phyloP scores from a whole-genome alignment of 1,139 yeast species.

The Cylindricascospora bacillispora region DNA sequence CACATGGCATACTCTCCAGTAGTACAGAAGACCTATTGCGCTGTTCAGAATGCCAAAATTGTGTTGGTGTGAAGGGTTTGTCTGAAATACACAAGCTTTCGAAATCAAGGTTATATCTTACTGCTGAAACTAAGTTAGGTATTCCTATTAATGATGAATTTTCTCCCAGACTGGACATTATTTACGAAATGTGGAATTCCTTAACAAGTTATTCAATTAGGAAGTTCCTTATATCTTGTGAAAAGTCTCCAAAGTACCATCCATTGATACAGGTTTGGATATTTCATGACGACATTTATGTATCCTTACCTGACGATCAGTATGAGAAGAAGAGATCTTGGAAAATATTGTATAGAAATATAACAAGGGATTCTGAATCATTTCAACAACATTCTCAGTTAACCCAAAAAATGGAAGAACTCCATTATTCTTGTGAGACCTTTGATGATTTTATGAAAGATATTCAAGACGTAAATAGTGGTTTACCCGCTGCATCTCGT shows the following conservation, averaged over 20 bases:
- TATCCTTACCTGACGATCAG: constrained; percentile 7
- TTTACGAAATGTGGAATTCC: constrained; percentile 11
- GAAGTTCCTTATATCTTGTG: constrained; percentile 9
- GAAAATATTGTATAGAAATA: constrained; percentile 15
- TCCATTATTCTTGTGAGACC: constrained; percentile 6
- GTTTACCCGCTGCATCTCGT: constrained; percentile 7
- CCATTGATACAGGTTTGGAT: no score
- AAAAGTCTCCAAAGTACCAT: neutral
- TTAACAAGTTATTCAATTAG: constrained; percentile 16
- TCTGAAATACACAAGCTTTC: constrained; percentile 9
- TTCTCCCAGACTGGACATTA: constrained; percentile 13
- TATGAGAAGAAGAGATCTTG: constrained; percentile 8
- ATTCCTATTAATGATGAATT: constrained; percentile 5
- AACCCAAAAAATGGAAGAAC: constrained; percentile 16
- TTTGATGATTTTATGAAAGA: constrained; percentile 8
- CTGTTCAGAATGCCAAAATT: neutral
- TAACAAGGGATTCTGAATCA: constrained; percentile 2
- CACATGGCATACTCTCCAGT: constrained; percentile 12
- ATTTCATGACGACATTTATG: constrained; percentile 15
- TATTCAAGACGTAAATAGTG: constrained; percentile 5
- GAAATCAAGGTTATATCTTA: constrained; percentile 17
- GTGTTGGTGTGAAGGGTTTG: neutral
- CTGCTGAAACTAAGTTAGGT: constrained; percentile 1
- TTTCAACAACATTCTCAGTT: constrained; percentile 1
- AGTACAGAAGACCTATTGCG: constrained; percentile 4